Conservation (phyloP, 345 rosid species). For the Draba incana region DNA sequence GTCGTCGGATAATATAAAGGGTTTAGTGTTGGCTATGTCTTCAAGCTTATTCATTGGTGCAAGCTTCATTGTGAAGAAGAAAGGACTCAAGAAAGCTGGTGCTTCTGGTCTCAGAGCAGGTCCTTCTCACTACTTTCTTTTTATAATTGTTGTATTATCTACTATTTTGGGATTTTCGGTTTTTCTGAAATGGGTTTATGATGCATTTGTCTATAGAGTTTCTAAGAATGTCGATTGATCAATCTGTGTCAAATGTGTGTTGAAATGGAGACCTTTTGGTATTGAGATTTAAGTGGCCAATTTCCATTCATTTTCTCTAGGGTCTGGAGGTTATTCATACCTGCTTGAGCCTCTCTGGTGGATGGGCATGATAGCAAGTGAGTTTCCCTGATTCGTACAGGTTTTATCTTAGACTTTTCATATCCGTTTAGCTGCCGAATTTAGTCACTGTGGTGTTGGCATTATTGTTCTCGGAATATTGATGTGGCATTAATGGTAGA, state of each 20-base stretch:
- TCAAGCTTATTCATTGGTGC: constrained; percentile 78
- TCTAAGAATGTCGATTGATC: not conserved
- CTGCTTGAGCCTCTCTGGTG: constrained; percentile 91
- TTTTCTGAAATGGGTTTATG: too few species aligned
- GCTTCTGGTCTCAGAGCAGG: constrained; percentile 75
- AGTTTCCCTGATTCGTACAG: constrained; percentile 33
- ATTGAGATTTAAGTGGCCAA: not conserved
- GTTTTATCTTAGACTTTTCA: not conserved
- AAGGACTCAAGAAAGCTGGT: constrained; percentile 72
- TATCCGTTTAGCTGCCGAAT: not conserved
- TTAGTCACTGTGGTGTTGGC: not conserved
- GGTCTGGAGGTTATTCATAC: constrained; percentile 86
- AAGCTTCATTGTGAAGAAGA: constrained; percentile 82
- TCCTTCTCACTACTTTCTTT: constrained; percentile 21
- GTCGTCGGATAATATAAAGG: constrained; percentile 72
- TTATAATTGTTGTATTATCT: not conserved
- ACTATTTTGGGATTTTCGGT: not conserved
- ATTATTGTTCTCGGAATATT: not conserved
- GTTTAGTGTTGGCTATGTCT: constrained; percentile 69
- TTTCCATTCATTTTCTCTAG: constrained; percentile 35
- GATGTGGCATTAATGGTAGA: not conserved
- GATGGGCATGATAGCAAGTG: constrained; percentile 92
- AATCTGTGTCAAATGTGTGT: not conserved
- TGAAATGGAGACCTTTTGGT: constrained; percentile 6
- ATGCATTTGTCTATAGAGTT: not conserved